phyloP scores from a whole-genome alignment of 2,329 filamentous ascomycete genomes.

The Dichotomopilus funicola region DNA sequence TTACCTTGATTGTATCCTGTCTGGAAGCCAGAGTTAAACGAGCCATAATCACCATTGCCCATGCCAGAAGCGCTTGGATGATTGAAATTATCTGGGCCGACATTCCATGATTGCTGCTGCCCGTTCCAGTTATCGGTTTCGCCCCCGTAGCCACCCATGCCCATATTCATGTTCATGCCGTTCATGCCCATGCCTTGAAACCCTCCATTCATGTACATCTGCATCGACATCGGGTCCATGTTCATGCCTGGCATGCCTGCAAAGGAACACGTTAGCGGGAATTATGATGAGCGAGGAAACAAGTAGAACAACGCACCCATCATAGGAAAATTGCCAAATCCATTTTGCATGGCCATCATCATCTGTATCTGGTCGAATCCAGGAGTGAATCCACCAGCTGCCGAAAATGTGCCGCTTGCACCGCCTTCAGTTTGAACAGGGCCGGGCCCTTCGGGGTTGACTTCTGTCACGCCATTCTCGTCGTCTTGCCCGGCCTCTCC shows the following conservation, averaged over 20 bases:
- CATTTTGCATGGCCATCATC: constrained; percentile 71
- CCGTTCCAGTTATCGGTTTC: constrained; percentile 71
- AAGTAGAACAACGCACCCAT: constrained; percentile 62
- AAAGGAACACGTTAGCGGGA: neutral
- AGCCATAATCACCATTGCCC: constrained; percentile 73
- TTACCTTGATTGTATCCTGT: constrained; percentile 79
- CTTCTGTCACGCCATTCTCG: constrained; percentile 28
- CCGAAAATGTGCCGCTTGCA: constrained; percentile 45
- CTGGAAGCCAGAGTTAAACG: constrained; percentile 69
- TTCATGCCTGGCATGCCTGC: constrained; percentile 73
- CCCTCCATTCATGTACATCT: constrained; percentile 73
- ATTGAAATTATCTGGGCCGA: constrained; percentile 85
- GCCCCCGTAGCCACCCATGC: constrained; percentile 63
- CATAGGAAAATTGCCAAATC: constrained; percentile 61
- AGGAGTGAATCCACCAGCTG: constrained; percentile 53
- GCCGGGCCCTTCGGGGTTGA: constrained; percentile 23
- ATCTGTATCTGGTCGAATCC: constrained; percentile 74
- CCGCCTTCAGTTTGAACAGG: constrained; percentile 31
- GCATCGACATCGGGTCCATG: constrained; percentile 75
- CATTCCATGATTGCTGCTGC: constrained; percentile 77
- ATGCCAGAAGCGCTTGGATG: constrained; percentile 76
- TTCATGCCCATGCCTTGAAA: constrained; percentile 72
- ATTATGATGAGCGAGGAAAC: neutral
- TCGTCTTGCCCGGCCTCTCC: constrained; percentile 28
- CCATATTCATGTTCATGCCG: constrained; percentile 72